These are phyloP conservation scores for Phlebiopsis gigantea DNA, from an alignment of 768 basidiomycete species.

Conservation along the genomic window DNA sequence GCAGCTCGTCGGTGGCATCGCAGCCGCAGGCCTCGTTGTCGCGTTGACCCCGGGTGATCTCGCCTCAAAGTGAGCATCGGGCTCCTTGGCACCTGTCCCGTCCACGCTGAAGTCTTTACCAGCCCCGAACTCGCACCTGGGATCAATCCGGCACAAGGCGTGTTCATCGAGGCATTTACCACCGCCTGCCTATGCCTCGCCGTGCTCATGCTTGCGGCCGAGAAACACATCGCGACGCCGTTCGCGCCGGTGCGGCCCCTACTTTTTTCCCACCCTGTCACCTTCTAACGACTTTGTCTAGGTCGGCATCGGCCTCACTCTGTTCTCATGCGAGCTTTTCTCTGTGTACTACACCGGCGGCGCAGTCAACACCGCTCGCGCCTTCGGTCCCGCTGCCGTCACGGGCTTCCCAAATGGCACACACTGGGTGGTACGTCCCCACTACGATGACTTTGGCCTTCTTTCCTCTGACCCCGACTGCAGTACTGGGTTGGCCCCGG, in stretches of 20 bases:
- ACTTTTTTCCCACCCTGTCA: not conserved
- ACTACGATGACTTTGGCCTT: not conserved
- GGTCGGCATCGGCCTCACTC: slow-evolving; percentile 62
- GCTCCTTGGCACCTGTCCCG: not conserved
- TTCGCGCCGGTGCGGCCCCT: slow-evolving; percentile 54
- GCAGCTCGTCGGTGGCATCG: slow-evolving; percentile 55
- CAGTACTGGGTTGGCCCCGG: slow-evolving; percentile 72
- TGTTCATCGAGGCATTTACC: slow-evolving; percentile 49
- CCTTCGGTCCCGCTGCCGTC: slow-evolving; percentile 67
- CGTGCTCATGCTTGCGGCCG: slow-evolving; percentile 70
- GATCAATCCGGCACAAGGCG: slow-evolving; percentile 49
- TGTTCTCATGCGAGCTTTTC: slow-evolving; percentile 62
- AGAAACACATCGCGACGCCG: slow-evolving; percentile 61
- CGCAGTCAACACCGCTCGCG: slow-evolving; percentile 61
- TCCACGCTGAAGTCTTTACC: not conserved
- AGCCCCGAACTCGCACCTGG: slow-evolving; percentile 31
- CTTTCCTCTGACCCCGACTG: slow-evolving; percentile 4
- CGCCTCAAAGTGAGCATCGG: slow-evolving; percentile 45
- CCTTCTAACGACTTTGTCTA: slow-evolving; percentile 18
- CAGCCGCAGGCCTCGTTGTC: slow-evolving; percentile 49
- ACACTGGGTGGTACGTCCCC: slow-evolving; percentile 59
- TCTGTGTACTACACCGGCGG: slow-evolving; percentile 61
- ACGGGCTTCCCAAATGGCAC: slow-evolving; percentile 46
- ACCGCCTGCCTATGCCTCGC: slow-evolving; percentile 46
- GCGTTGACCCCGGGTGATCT: slow-evolving; percentile 51